Conservation (phyloP, 2,329 filamentous ascomycete genomes). For the Fusarium praegraminearum region DNA sequence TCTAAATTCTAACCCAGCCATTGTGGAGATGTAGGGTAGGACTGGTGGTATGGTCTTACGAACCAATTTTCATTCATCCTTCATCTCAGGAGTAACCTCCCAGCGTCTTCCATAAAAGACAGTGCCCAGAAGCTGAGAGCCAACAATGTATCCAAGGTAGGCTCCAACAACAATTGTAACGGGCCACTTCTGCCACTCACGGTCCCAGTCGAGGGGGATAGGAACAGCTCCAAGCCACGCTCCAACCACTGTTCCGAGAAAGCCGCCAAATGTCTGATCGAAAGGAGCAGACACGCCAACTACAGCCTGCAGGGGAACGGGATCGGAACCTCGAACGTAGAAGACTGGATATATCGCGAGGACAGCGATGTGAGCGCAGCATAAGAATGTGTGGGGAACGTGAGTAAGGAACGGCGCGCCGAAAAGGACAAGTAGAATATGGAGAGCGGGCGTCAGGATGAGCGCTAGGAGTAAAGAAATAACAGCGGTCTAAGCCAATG, state of each 20-base stretch:
- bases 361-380: constrained; percentile 83
- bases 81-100: constrained; percentile 34
- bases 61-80: constrained; percentile 47
- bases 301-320: constrained; percentile 75
- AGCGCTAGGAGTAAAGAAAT: constrained; percentile 70
- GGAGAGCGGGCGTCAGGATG: constrained; percentile 73
- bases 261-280: constrained; percentile 86
- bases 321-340: constrained; percentile 86
- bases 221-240: constrained; percentile 95
- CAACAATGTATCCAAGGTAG: constrained; percentile 81
- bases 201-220: constrained; percentile 97
- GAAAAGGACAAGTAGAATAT: constrained; percentile 82
- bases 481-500: constrained; percentile 56
- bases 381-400: constrained; percentile 80
- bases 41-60: neutral
- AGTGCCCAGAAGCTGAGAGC: constrained; percentile 71
- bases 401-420: constrained; percentile 91
- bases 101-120: constrained; percentile 62
- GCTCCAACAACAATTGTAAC: constrained; percentile 88
- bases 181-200: constrained; percentile 99
- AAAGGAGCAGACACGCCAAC: constrained; percentile 76
- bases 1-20: neutral
- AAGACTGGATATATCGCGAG: constrained; percentile 83
- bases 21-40: neutral
- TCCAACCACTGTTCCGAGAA: constrained; percentile 81